A percentile compares a stretch with the other conserved stretches of the same genome.
Evolutionary conservation across 305 asterid genomes (phyloP).

Genomic region (Fraxinus nigra): DNA sequence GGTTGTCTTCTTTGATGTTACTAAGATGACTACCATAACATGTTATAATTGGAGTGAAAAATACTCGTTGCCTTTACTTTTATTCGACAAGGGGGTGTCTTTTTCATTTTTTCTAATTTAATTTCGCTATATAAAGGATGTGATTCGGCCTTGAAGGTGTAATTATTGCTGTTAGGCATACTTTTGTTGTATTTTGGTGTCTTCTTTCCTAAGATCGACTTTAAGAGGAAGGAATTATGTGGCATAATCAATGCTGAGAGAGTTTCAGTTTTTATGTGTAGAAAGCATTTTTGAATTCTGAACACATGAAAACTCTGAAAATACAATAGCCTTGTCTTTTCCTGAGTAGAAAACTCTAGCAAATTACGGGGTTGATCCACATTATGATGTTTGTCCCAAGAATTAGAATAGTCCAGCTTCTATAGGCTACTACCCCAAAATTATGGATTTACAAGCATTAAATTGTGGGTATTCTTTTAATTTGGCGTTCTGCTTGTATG

Average conservation of each 20-base stretch:
- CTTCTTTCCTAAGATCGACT: not conserved
- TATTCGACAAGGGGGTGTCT: not conserved
- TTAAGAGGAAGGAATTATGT: not conserved
- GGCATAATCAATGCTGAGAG: not conserved
- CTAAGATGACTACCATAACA: not conserved
- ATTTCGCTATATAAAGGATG: not conserved
- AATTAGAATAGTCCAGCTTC: not conserved
- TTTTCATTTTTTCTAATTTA: not conserved
- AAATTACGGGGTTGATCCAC: not conserved
- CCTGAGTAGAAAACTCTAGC: not conserved
- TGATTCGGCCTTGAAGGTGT: not conserved
- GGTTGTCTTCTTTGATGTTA: not conserved
- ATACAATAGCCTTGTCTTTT: not conserved
- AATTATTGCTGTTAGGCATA: not conserved
- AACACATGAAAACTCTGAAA: not conserved
- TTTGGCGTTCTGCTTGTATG: not conserved
- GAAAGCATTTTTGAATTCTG: not conserved
- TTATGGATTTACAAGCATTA: not conserved
- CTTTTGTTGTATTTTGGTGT: not conserved
- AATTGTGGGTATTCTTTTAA: not conserved
- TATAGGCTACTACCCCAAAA: not conserved
- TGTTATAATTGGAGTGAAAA: not conserved
- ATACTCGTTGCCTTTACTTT: not conserved
- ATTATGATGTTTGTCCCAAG: not conserved
- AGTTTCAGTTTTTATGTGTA: not conserved